These are phyloP conservation scores for Ophiostoma novo-ulmi DNA, from an alignment of 2,329 filamentous ascomycete species.

Conservation along the genomic window DNA sequence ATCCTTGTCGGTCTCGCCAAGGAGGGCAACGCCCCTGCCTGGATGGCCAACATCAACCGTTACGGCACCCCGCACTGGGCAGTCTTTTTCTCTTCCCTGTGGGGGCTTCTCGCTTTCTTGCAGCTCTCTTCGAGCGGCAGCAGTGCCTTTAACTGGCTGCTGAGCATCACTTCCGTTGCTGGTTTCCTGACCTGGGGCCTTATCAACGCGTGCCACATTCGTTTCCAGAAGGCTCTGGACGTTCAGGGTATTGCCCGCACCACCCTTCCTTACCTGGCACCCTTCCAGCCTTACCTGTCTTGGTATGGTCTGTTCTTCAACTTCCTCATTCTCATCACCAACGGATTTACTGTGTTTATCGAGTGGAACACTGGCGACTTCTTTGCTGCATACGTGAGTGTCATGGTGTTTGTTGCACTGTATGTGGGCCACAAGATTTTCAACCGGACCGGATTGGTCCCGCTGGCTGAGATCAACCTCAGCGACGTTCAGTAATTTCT, in stretches of 20 bases:
- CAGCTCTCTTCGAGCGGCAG: slow-evolving; percentile 36
- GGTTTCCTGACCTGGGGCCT: slow-evolving; percentile 42
- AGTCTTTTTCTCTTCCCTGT: slow-evolving; percentile 35
- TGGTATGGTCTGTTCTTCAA: slow-evolving; percentile 64
- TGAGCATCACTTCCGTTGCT: slow-evolving; percentile 41
- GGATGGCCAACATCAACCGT: slow-evolving; percentile 33
- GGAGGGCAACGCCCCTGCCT: slow-evolving; percentile 39
- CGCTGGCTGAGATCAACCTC: slow-evolving; percentile 15
- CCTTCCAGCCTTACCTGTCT: slow-evolving; percentile 45
- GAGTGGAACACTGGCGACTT: slow-evolving; percentile 56
- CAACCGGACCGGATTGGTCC: slow-evolving; percentile 24
- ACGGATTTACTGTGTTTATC: slow-evolving; percentile 65
- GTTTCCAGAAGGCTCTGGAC: slow-evolving; percentile 37
- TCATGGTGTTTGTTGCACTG: slow-evolving; percentile 58
- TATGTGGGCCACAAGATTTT: slow-evolving; percentile 56
- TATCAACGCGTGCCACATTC: slow-evolving; percentile 38
- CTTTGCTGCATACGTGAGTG: slow-evolving; percentile 60
- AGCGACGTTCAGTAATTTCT: slow-evolving; percentile 34
- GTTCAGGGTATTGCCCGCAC: slow-evolving; percentile 36
- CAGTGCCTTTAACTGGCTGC: slow-evolving; percentile 40
- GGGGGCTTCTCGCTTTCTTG: slow-evolving; percentile 37
- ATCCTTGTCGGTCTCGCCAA: slow-evolving; percentile 39
- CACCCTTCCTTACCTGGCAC: slow-evolving; percentile 38
- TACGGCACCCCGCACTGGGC: slow-evolving; percentile 39
- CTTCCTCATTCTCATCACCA: slow-evolving; percentile 59